Conservation (phyloP, 768 basidiomycete species). For the Chiua virens region DNA sequence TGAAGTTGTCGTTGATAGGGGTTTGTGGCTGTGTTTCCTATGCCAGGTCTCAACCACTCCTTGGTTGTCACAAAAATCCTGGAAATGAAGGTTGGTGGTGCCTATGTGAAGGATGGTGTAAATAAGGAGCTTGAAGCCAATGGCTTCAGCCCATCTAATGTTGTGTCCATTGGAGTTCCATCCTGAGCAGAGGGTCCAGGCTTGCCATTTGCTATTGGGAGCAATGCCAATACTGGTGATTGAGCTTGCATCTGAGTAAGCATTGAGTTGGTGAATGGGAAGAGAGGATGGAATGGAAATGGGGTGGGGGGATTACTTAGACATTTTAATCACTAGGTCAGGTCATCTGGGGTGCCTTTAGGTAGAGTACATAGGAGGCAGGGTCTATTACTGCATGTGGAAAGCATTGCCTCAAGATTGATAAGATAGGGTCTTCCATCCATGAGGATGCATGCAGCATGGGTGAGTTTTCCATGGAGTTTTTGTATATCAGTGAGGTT, state of each 20-base stretch:
- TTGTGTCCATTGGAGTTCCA: background rate
- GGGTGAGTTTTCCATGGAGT: background rate
- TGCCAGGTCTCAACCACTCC: background rate
- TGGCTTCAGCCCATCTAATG: background rate
- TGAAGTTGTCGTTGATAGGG: too few relatives aligned
- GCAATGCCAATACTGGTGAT: too few relatives aligned
- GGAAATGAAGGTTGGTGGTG: too few relatives aligned
- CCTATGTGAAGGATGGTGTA: background rate
- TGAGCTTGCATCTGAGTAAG: too few relatives aligned
- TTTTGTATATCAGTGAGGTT: conserved; percentile 7
- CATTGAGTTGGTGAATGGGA: too few relatives aligned
- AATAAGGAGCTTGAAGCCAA: background rate
- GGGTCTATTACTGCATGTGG: background rate
- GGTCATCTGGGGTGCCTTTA: conserved; percentile 1
- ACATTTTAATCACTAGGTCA: background rate
- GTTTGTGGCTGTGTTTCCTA: background rate
- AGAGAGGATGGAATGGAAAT: too few relatives aligned
- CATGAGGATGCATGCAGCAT: background rate
- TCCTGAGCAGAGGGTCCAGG: background rate
- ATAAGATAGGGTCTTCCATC: background rate
- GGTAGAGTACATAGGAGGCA: too few relatives aligned
- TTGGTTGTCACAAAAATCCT: background rate
- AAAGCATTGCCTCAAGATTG: background rate
- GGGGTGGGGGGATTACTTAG: too few relatives aligned
- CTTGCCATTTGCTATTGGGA: background rate